Base-by-base conservation (phyloP, 2,329 filamentous ascomycete genomes). In the Penicillium sp. region DNA sequence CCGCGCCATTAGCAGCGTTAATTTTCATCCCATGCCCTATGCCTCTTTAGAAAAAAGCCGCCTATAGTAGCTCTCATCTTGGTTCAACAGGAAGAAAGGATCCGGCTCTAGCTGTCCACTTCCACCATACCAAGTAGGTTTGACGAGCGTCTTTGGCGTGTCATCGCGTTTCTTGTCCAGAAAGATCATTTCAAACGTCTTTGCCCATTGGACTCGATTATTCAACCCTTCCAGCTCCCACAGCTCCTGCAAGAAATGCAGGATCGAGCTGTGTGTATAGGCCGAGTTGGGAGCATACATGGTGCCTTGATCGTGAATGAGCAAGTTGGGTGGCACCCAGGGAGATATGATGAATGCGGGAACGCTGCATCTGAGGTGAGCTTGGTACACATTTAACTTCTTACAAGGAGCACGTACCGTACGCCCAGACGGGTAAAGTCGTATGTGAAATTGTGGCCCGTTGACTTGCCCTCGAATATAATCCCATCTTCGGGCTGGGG, bases 201-300 rank as follows among this genome's bases (percentile, higher is more conserved):
- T 73, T 39, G 73, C 72, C 72, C 74, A 76, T 51, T 74, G 71
- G 14, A 76, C 73, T 2, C 74, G 67, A 49, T 75, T 75, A 55
- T 75, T 75, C 14, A 76, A 48, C 2, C 71, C 70, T 31, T 76
- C 68, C 14, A 76, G 59, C 0, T 57, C 66, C 73, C 74, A 76
- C 10, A 76, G 62, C 45, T 75, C 67, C 57, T 75, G 72, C 39
- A 76, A 53, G 61, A 75, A 75, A 44, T 76, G 73, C 54, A 75
- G 58, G 50, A 75, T 62, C 10, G 69, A 73, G 16, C 65, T 68
- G 56, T 76, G 73, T 14, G 73, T 74, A 63, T 75, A 75, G 8
- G 69, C 72, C 6, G 69, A 71, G 55, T 73, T 65, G 16, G 61
- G 49, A 22, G 65, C 69, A 54, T 75, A 75, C 51, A 60, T 67